Evolutionary conservation across 2,329 filamentous ascomycete genomes (phyloP), one percentile per base, ranked within the genome.

Genomic region (Calonectria montana): DNA sequence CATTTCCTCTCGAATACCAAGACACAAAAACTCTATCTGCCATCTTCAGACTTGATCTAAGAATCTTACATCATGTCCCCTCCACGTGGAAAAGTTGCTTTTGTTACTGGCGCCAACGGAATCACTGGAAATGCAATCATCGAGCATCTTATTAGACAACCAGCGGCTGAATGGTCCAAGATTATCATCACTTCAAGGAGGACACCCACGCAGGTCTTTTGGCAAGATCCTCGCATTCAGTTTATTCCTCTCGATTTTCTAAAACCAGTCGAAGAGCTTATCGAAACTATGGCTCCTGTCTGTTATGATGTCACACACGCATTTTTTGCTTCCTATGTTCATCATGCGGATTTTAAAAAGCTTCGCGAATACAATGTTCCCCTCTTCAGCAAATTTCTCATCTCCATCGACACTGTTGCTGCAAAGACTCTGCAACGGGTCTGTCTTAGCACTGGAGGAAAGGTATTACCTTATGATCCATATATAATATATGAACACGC

Each of bases 101-200:
- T 75, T 23, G 50, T 75, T 21, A 75, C 74, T 4, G 73, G 74
- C 29, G 73, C 70, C 1, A 75, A 75, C 27, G 73, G 74, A 27
- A 75, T 75, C 16, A 75, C 74, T 63, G 73, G 74, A 13, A 75
- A 75, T 64, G 74, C 74, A 41, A 67, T 75, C 13, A 57, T 75
- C 9, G 73, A 75, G 35, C 68, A 75, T 13, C 67, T 75, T 2
- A 74, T 75, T 41, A 70, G 74, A 12, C 62, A 69, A 29, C 73
- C 74, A 13, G 65, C 73, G 23, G 67, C 74, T 0, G 73, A 75
- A 65, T 75, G 73, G 74, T 75, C 74, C 45, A 75, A 75, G 65
- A 75, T 75, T n/a, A 71, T 75, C n/a, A 71, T 75, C 43, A 75
- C 74, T 2, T 75, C 73, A 1, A 41, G 73, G 18, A 59, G 73